phyloP scores from a whole-genome alignment of 306 rosid genomes.

The Comarum palustre region DNA sequence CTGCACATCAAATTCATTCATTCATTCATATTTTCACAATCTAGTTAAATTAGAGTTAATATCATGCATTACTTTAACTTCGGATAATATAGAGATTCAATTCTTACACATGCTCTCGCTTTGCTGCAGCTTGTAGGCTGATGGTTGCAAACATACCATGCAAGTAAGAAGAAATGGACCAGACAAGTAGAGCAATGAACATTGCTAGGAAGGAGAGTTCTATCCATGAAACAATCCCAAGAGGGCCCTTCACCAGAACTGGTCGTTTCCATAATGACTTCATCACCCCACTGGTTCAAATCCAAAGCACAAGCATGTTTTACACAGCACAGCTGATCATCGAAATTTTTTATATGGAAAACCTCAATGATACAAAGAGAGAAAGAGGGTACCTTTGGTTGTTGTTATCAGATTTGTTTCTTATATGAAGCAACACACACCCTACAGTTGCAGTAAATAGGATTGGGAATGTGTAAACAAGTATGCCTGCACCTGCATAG shows the following conservation, averaged over 20 bases:
- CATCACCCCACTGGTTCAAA: conserved; percentile 22
- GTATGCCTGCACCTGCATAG: conserved; percentile 37
- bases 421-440: conserved; percentile 40
- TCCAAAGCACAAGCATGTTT: not conserved
- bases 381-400: conserved; percentile 29
- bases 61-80: not conserved
- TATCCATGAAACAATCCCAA: conserved; percentile 48
- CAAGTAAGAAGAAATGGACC: conserved; percentile 49
- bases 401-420: conserved; percentile 20
- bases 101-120: conserved; percentile 38
- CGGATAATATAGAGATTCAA: not conserved
- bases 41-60: not conserved
- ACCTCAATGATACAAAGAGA: not conserved
- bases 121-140: conserved; percentile 25
- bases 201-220: conserved; percentile 40
- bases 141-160: conserved; percentile 33
- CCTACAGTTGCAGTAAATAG: conserved; percentile 41
- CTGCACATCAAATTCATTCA: conserved; percentile 27
- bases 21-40: not conserved
- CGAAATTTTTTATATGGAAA: not conserved
- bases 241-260: conserved; percentile 39
- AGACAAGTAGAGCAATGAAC: conserved; percentile 46
- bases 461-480: conserved; percentile 45
- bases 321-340: not conserved
- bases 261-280: conserved; percentile 43